A percentile compares a stretch with the other conserved stretches of the same genome.
Conservation (phyloP, 2,329 filamentous ascomycete species). For the Fusarium miscanthi region DNA sequence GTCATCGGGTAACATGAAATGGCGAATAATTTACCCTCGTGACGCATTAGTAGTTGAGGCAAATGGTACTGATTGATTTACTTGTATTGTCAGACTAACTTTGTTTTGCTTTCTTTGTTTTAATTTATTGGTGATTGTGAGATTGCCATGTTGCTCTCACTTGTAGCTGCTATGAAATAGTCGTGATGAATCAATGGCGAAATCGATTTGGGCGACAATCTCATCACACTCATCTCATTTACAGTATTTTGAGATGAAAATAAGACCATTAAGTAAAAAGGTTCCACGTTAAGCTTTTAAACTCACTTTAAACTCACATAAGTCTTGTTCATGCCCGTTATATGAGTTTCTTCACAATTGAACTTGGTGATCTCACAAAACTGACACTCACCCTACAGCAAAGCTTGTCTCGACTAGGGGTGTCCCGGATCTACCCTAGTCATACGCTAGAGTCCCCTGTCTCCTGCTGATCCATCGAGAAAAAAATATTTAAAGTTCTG, state of each 20-base stretch:
- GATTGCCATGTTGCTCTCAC: neutral
- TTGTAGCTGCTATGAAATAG: too few relatives aligned
- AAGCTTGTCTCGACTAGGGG: neutral
- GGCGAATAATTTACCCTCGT: neutral
- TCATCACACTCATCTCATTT: fast-evolving
- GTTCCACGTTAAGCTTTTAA: fast-evolving
- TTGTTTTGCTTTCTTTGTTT: fast-evolving
- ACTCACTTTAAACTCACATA: neutral
- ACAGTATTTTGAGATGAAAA: fast-evolving
- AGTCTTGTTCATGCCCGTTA: fast-evolving
- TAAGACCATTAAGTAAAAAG: fast-evolving
- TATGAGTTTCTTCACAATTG: neutral
- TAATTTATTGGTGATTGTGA: neutral
- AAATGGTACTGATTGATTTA: neutral
- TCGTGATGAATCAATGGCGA: too few relatives aligned
- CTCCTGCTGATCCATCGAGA: neutral
- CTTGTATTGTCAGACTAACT: fast-evolving
- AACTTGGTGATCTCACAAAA: fast-evolving
- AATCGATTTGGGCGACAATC: fast-evolving
- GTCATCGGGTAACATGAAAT: neutral
- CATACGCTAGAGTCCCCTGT: neutral
- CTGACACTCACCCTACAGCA: neutral
- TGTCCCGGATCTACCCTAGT: neutral
- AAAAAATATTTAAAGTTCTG: neutral
- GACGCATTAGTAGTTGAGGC: fast-evolving